Conservation (phyloP, 225 moss, liverwort and hornwort genomes). For the Polytrichum commune region DNA sequence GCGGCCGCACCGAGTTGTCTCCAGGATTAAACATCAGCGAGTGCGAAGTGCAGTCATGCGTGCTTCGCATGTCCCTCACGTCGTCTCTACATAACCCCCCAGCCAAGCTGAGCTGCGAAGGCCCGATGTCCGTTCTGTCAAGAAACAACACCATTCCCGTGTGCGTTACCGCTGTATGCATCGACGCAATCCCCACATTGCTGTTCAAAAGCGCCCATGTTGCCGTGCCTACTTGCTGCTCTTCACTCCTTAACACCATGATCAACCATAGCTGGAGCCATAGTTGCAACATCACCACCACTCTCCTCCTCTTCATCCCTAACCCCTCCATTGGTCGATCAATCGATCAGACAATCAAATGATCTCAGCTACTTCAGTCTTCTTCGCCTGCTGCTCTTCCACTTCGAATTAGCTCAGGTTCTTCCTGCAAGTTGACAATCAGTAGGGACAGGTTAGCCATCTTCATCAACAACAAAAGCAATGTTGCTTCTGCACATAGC, state of each 20-base stretch:
- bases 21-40: slow-evolving; percentile 67
- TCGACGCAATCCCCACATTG: slow-evolving; percentile 78
- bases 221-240: slow-evolving; percentile 30
- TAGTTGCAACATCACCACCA: slow-evolving; percentile 4
- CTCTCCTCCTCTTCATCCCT: neutral
- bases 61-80: slow-evolving; percentile 14
- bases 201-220: slow-evolving; percentile 59
- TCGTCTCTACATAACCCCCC: slow-evolving; percentile 41
- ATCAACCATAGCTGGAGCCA: slow-evolving; percentile 8
- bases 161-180: slow-evolving; percentile 75
- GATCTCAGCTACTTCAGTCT: too few relatives aligned
- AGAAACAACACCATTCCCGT: slow-evolving; percentile 72
- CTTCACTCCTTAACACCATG: slow-evolving; percentile 8
- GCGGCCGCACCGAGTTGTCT: slow-evolving; percentile 46
- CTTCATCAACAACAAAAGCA: too few relatives aligned
- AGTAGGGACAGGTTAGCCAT: too few relatives aligned
- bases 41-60: slow-evolving; percentile 72
- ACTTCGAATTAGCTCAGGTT: too few relatives aligned
- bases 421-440: too few relatives aligned
- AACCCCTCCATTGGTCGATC: too few relatives aligned
- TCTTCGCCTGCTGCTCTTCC: too few relatives aligned
- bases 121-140: slow-evolving; percentile 70
- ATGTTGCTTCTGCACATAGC: too few relatives aligned
- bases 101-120: slow-evolving; percentile 56
- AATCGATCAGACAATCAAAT: too few relatives aligned